Base-by-base conservation (phyloP, 2,329 filamentous ascomycete species). In the Cladosporium phlei region DNA sequence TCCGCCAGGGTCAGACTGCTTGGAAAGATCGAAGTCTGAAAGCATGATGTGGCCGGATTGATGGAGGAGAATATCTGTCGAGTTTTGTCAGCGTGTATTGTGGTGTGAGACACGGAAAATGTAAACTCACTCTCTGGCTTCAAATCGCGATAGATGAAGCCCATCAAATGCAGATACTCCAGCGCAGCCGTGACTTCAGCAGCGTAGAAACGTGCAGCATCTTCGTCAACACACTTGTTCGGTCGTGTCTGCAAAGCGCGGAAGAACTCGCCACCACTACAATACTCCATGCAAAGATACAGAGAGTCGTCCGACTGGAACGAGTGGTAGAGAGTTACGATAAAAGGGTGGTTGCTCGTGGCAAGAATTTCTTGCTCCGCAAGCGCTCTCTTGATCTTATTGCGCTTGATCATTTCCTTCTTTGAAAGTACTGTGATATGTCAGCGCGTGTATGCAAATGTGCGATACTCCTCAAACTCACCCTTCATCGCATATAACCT, bases 1-100 rank as follows among this genome's bases (percentile, higher is more conserved):
- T 71, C 93, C 93, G 62, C 90, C 93, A 12, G 88, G 84, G 56
- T 94, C 93, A 5, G 93, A 98, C 69, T 98, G 93, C 69, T 98
- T 98, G 8, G 90, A 96, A 52, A 98, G 72, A 69, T 98, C 93
- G 69, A 98, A 98, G 71, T 98, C 93, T 51, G 93, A 97, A 66
- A 98, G 79, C 93, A 98, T 98, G 59, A 98, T 98, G 68, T 98
- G 93, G 12, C 93, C 93, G n/a, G 93, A 97, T 68, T 98, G 93
- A 66, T 98, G 93, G 17, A 98, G 81, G 11, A 98, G 77, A 55
- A 98, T 98, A 60, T 98, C 90, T 96, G 56, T 5, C 4, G 8
- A 14, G 19, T 19, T n/a, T 30, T 20, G 57, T 76, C 61, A 77
- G 72, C 44, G 38, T 19, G 8, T 11, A 5, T n/a, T n/a, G n/a